phyloP scores from a whole-genome alignment of 2,329 filamentous ascomycete genomes.

The Cryphonectria parasitica region DNA sequence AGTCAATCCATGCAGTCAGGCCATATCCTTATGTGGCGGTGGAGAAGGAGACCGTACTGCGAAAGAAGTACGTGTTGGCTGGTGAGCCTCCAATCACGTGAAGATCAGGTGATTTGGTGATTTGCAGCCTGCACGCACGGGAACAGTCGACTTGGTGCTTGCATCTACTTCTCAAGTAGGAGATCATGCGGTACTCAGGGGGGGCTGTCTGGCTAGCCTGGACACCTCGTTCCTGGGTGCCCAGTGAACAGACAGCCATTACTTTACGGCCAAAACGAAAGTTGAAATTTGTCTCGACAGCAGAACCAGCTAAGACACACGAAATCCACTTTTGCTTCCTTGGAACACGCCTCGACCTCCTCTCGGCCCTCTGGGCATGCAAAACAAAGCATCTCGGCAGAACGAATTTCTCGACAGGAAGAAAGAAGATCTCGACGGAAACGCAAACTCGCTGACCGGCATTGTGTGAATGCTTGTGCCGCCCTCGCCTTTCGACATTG shows the following conservation, averaged over 20 bases:
- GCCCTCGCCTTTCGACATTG: background rate
- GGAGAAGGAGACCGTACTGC: background rate
- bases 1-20: background rate
- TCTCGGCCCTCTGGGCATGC: background rate
- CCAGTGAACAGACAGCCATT: background rate
- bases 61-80: background rate
- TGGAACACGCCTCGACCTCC: background rate
- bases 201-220: constrained; percentile 9
- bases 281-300: background rate
- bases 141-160: background rate
- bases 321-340: background rate
- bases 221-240: constrained; percentile 14
- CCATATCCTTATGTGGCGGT: too few species aligned
- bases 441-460: background rate
- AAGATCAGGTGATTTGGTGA: background rate
- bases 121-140: background rate
- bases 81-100: background rate
- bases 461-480: background rate
- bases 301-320: background rate
- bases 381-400: background rate
- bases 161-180: too few species aligned
- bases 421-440: background rate
- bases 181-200: background rate
- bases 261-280: background rate
- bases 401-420: background rate